Evolutionary conservation across 345 rosid genomes (phyloP).

Genomic region (Pugionium cornutum): DNA sequence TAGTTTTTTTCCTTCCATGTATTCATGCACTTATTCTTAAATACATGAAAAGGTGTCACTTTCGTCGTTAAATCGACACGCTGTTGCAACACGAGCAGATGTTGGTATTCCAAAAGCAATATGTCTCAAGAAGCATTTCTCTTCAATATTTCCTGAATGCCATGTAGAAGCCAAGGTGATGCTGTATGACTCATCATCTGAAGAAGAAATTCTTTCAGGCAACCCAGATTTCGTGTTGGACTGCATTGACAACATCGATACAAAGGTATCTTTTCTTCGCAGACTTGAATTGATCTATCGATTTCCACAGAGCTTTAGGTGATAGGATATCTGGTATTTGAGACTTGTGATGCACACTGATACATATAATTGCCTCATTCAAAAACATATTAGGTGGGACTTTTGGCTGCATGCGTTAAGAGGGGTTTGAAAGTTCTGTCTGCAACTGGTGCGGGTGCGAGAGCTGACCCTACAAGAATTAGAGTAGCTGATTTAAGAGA

Average conservation of each 20-base stretch:
- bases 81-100: slow-evolving; percentile 95
- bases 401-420: slow-evolving; percentile 86
- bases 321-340: not conserved
- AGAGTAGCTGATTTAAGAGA: slow-evolving; percentile 90
- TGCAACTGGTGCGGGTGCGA: slow-evolving; percentile 97
- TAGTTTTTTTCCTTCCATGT: not conserved
- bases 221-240: slow-evolving; percentile 94
- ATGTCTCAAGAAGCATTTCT: slow-evolving; percentile 92
- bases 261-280: slow-evolving; percentile 52
- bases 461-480: slow-evolving; percentile 98
- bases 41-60: slow-evolving; percentile 74
- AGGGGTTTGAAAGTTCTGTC: slow-evolving; percentile 86
- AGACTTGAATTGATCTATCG: too few species aligned
- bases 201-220: slow-evolving; percentile 88
- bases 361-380: slow-evolving; percentile 22
- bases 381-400: slow-evolving; percentile 64
- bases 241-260: slow-evolving; percentile 97
- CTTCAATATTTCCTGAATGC: slow-evolving; percentile 84
- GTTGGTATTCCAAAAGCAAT: slow-evolving; percentile 89
- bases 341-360: slow-evolving; percentile 10
- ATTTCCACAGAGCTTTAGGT: not conserved
- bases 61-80: slow-evolving; percentile 90
- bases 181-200: slow-evolving; percentile 76
- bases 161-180: slow-evolving; percentile 73
- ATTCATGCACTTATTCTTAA: slow-evolving; percentile 30